Base-by-base conservation (phyloP, 129 eudicot species). In the Mikania micrantha region DNA sequence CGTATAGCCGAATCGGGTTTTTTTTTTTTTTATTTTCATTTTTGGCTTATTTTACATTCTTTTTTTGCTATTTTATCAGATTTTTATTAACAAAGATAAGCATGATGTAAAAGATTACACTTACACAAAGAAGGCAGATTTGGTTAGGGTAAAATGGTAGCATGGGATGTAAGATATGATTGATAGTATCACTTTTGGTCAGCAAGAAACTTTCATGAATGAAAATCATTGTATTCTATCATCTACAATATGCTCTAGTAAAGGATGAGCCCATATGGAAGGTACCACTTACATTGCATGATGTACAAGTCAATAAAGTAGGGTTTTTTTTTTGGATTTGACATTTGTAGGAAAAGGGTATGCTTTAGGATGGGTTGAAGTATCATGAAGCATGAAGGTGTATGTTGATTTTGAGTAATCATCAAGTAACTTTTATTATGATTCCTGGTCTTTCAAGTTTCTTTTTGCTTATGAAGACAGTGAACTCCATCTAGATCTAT, bases 101-200 rank as follows among this genome's bases (percentile, higher is more conserved):
- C 44, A 57, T 39, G 15, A 15, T 70, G 66, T 70, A 28, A 56
- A 64, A 63, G 52, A 57, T 25, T 59, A 56, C 10, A 56, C 36
- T 25, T 54, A 64, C 45, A 72, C 57, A 57, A 39, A 57, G 56
- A 31, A 41, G 49, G 15, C 39, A 59, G 75, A 54, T 72, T 41
- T 22, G n/a, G 59, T 72, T 57, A 9, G 19, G 66, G 34, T 49
- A 16, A 64, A 77, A 63, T 66, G 74, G 60, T 54, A 69, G 78
- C 86, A 75, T 79, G 84, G 84, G 82, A 66, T 66, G 66, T 24
- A 75, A 56, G 72, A 69, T n/a, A 85, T 85, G 78, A 85, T 79
- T 75, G 78, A 42, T 76, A 5, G 60, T 41, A 41, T 70, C 40
- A 54, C 77, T 71, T 66, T 32, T 74, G 68, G 61, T 29, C 58